Base-by-base conservation (phyloP, 192 early-diverging fungal genomes). In the Obelidium mucronatum region DNA sequence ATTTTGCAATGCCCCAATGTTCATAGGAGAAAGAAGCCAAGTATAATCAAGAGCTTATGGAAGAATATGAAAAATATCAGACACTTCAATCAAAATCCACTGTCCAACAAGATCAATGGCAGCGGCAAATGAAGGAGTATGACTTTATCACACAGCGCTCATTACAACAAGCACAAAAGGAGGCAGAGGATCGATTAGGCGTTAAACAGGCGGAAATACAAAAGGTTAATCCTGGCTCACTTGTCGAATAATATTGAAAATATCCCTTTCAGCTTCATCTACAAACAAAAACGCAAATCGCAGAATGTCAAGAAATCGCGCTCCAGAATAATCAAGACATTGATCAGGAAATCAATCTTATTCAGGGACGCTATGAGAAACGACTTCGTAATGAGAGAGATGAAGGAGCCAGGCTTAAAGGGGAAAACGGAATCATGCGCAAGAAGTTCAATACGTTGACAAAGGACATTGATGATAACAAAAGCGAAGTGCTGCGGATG, bases 401-500 rank as follows among this genome's bases (percentile, higher is more conserved):
- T 53, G 82, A 84, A 42, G 81, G 86, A 1, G 81, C 84, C 13
- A 72, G 86, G 37, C 75, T 90, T 40, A 90, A 90, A 71, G 86
- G 84, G 34, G 89, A 90, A 59, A 90, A 87, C 73, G 87, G 85
- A 2, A 87, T 89, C 66, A 89, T 89, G 87, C 53, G 83, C n/a
- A 90, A 90, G 56, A 90, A 87, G 74, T 90, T 90, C 72, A 86
- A 85, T 60, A 83, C 87, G 22, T 65, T 90, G 22, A 84, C 81
- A 35, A 88, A 89, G 62, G 87, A 89, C 26, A 90, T 90, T 65
- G 87, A 90, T 36, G 85, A 84, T 55, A 80, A 86, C 67, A 67
- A 80, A n/a, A 53, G 62, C 8, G 87, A 90, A 48, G 83, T 82
- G 8, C 53, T 72, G 39, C 79, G 83, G 60, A 79, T 87, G 82